These are phyloP conservation scores for Centrapalus pauciflorus DNA, from an alignment of 129 eudicot genomes.

Conservation along the genomic window DNA sequence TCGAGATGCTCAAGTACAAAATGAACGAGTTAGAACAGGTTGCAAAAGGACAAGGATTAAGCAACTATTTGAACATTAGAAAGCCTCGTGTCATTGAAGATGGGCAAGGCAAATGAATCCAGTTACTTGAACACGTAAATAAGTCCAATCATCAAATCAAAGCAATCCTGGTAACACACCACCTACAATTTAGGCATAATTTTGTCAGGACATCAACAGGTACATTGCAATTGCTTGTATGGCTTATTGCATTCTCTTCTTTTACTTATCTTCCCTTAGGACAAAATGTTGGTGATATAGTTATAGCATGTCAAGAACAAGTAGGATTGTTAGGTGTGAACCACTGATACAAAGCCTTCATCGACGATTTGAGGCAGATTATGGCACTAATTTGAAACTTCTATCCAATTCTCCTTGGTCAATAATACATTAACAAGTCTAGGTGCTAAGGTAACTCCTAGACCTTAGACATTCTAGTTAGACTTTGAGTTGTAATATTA, in stretches of 20 bases:
- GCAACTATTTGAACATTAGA: constrained; percentile 29
- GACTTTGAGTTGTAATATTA: not conserved
- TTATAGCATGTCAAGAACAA: not conserved
- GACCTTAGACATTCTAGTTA: not conserved
- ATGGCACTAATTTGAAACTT: not conserved
- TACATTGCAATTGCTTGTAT: too few relatives aligned
- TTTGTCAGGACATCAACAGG: not conserved
- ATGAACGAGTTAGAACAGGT: constrained; percentile 43
- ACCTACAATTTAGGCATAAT: not conserved
- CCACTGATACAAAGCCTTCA: not conserved
- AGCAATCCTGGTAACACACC: too few relatives aligned
- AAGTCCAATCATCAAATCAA: too few relatives aligned
- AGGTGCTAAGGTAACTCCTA: not conserved
- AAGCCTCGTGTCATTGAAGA: constrained; percentile 21
- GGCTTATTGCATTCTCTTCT: not conserved
- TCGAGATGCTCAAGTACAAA: constrained; percentile 54
- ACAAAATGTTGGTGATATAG: not conserved
- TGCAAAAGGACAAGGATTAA: constrained; percentile 38
- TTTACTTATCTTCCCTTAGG: not conserved
- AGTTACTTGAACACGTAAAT: not conserved
- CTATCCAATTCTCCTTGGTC: not conserved
- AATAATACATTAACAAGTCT: not conserved
- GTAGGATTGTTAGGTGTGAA: not conserved
- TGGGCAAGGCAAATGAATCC: constrained; percentile 5
- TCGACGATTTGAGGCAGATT: not conserved